Evolutionary conservation across 305 asterid genomes (phyloP), one percentile per base, ranked within the genome.

Genomic region (Ilex paraguariensis): DNA sequence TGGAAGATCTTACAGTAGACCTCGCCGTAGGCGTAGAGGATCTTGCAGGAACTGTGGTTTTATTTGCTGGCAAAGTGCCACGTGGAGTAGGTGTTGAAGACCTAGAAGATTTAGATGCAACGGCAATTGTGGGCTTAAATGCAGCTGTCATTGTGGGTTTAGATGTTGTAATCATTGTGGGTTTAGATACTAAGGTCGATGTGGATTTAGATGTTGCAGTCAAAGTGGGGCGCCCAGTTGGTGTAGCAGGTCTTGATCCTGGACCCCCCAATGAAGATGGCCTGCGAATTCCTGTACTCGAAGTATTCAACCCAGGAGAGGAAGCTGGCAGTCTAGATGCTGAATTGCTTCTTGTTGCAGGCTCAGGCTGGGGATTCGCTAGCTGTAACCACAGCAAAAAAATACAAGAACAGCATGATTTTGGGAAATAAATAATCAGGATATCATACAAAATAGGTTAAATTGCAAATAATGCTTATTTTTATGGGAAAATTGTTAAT

Each of bases 171-270:
- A 76, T 62, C 59, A 53, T 46, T 54, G 88, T 54, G 40, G 84
- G 72, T 81, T 68, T 90, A 70, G 90, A 70, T 55, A 81, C 68
- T 3, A 82, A 78, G 63, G 79, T 73, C 44, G 56, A 49, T 28
- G 87, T 61, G 72, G 95, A 65, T 71, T 83, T 83, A 63, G 93
- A 77, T 66, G 81, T 56, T 36, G 88, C 75, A 66, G 73, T 84
- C 66, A 82, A 62, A 60, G 87, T 84, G 54, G 92, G 84, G 50
- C 96, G 94, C 32, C 95, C 89, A 2, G 96, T 88, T 50, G 96
- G 98, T 31, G 98, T 90, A 61, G 77, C 81, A 31, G 97, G 97
- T 77, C 99, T 83, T 69, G 98, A 86, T n/a, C 96, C 76, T 10
- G 79, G 69, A 50, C 84, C 96, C 36, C 97, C 87, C 28, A 97